Evolutionary conservation across 495 filamentous ascomycete genomes (phyloP).

Genomic region (Xylaria flabelliformis): DNA sequence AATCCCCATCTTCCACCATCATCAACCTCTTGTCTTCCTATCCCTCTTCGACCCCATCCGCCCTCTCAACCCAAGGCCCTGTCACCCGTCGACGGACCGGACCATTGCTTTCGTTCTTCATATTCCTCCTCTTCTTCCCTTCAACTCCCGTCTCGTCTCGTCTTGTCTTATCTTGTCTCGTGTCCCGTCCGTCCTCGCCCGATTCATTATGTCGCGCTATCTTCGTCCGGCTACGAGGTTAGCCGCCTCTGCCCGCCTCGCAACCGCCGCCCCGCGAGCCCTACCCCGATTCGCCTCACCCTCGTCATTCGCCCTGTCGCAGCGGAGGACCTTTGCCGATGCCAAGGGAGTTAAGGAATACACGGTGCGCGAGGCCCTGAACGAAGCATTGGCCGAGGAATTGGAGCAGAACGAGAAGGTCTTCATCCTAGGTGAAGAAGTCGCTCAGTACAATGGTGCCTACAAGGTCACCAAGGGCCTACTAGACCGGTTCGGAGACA

Average conservation of each 20-base stretch:
- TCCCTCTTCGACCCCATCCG: conserved; percentile 25
- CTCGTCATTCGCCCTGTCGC: conserved; percentile 49
- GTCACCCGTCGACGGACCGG: conserved; percentile 33
- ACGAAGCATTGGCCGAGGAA: conserved; percentile 97
- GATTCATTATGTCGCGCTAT: conserved; percentile 66
- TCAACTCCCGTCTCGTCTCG: conserved; percentile 1
- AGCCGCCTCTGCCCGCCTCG: conserved; percentile 67
- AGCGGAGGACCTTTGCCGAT: conserved; percentile 61
- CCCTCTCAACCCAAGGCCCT: conserved; percentile 5
- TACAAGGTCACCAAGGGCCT: conserved; percentile 99
- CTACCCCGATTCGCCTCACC: conserved; percentile 47
- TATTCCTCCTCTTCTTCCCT: conserved; percentile 11
- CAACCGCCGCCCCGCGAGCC: conserved; percentile 52
- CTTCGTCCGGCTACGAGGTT: conserved; percentile 82
- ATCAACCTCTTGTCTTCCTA: conserved; percentile 12
- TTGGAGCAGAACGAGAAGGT: conserved; percentile 92
- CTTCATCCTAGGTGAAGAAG: conserved; percentile 95
- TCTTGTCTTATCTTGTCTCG: conserved; percentile 3
- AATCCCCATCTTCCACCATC: background rate
- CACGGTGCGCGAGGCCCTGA: conserved; percentile 94
- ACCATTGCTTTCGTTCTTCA: conserved; percentile 16
- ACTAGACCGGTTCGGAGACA: conserved; percentile 94
- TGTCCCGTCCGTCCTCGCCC: conserved; percentile 30
- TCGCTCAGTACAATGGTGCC: conserved; percentile 98
- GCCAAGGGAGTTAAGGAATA: conserved; percentile 79